phyloP scores from a whole-genome alignment of 768 basidiomycete genomes.

The Wakefieldia striispora region DNA sequence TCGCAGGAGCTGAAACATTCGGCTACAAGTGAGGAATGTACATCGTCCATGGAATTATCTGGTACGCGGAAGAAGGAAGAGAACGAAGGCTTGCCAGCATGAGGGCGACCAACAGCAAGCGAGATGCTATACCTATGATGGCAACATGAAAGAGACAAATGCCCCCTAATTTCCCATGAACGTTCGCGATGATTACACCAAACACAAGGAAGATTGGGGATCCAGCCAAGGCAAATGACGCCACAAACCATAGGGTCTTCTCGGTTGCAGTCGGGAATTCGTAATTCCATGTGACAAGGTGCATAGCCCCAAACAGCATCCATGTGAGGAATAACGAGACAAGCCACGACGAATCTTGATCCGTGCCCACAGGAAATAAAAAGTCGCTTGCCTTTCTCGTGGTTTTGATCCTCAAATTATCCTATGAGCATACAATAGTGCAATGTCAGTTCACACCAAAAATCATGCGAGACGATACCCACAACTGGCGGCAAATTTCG shows the following conservation, averaged over 20 bases:
- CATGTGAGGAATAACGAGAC: not conserved
- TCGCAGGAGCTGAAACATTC: no score
- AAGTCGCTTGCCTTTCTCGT: not conserved
- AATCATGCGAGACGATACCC: no score
- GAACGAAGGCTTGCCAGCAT: constrained; percentile 5
- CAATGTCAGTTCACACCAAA: not conserved
- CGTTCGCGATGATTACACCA: no score
- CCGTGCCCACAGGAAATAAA: not conserved
- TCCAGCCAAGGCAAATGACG: no score
- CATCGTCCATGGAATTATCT: not conserved
- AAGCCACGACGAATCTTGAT: not conserved
- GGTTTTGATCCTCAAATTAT: not conserved
- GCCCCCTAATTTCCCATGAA: no score
- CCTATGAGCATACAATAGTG: not conserved
- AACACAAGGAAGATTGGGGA: no score
- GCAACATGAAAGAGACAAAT: no score
- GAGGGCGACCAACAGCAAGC: not conserved
- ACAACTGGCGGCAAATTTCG: not conserved
- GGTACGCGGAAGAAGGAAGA: not conserved
- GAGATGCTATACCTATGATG: not conserved
- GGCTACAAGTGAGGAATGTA: constrained; percentile 1
- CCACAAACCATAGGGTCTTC: no score
- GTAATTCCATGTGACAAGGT: no score
- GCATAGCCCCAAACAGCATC: not conserved
- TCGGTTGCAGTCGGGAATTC: no score